Base-by-base conservation (phyloP, 352 stramenopile species). In the Globisporangium viniferum region DNA sequence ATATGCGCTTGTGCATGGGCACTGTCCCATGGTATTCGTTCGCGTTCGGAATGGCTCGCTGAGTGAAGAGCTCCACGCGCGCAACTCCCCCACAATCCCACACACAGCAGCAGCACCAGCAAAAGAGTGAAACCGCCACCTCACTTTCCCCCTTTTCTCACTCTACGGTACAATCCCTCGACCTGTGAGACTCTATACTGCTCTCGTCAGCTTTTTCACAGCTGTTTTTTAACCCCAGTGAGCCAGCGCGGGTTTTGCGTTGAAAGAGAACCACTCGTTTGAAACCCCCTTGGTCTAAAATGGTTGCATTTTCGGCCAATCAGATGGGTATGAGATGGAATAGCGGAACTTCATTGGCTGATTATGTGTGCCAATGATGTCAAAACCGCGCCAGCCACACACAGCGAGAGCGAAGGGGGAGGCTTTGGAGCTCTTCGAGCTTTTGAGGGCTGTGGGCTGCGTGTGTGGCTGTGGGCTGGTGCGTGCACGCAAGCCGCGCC, bases 261-360 rank as follows among this genome's bases (percentile, higher is more conserved):
- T 63, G 66, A 67, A 76, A 78, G 76, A 66, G 68, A 82, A 69
- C 81, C 81, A 89, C 70, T 86, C 81, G 78, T 89, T 89, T 78
- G 60, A 78, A 85, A 76, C 66, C 58, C 51, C 64, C 49, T 15
- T 1, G 27, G 27, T 15, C 22, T 5, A 35, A 44, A 5, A 10
- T 57, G 33, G 3, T 2, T 3, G 1, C 14, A 2, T 66, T 88
- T 84, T 85, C 39, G 8, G 20, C 77, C 80, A 91, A 85, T 90
- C 36, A 49, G 2, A 33, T 1, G 1, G 1, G 0, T 0, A 4
- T 6, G 39, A 53, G 15, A 12, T 5, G 9, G 9, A 53, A 62
- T 53, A 39, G 2, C 1, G 41, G 0, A 0, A 1, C 24, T 10
- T 6, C 35, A 83, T 83, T 80, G 76, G 76, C 41, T 39, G 59